These are phyloP conservation scores for Chiua virens DNA, from an alignment of 768 basidiomycete species.

Conservation along the genomic window DNA sequence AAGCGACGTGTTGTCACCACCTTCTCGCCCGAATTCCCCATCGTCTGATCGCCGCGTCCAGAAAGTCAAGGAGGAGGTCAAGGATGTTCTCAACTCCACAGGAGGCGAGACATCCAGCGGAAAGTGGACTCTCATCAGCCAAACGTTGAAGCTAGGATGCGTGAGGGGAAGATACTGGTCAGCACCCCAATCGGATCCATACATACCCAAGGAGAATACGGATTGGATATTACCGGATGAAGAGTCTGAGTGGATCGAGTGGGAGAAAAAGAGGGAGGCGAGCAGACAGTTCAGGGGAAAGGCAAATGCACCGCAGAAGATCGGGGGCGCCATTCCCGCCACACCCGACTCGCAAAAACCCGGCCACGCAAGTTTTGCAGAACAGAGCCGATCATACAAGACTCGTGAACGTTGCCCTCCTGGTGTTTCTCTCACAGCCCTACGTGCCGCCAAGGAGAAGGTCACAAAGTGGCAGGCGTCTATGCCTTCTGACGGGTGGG, in stretches of 20 bases:
- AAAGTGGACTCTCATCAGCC: constrained; percentile 46
- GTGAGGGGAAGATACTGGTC: constrained; percentile 37
- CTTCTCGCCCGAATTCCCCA: constrained; percentile 37
- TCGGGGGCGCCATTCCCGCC: not conserved
- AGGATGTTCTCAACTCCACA: constrained; percentile 35
- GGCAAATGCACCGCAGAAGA: constrained; percentile 12
- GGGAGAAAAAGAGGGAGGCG: constrained; percentile 37
- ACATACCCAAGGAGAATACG: constrained; percentile 20
- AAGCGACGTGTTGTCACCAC: constrained; percentile 32
- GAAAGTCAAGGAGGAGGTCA: constrained; percentile 35
- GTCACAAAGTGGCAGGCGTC: constrained; percentile 37
- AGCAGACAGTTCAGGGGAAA: constrained; percentile 16
- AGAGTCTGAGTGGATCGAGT: constrained; percentile 50
- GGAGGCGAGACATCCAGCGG: constrained; percentile 42
- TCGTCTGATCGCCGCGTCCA: constrained; percentile 25
- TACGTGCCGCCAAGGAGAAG: constrained; percentile 35
- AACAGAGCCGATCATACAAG: not conserved
- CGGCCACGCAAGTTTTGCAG: not conserved
- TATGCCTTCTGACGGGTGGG: constrained; percentile 21
- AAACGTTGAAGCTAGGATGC: constrained; percentile 40
- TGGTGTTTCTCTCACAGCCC: constrained; percentile 24
- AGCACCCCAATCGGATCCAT: constrained; percentile 23
- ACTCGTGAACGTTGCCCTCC: constrained; percentile 4
- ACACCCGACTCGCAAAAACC: constrained; percentile 6
- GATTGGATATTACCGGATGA: constrained; percentile 43